Evolutionary conservation across 306 rosid genomes (phyloP).

Genomic region (Canavalia gladiata): DNA sequence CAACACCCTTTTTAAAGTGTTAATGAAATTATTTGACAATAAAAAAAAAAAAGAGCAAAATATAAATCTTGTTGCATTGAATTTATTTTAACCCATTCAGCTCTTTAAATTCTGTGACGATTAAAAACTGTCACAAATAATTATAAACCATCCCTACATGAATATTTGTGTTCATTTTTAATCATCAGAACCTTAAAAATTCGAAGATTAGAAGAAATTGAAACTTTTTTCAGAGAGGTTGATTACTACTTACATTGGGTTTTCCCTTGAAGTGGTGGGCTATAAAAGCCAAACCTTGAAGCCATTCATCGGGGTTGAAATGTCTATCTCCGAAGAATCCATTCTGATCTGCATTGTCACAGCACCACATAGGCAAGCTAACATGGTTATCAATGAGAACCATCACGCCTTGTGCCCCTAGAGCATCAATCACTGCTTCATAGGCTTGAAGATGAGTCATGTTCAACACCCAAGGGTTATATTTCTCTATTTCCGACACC

Average conservation of each 20-base stretch:
- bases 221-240: neutral
- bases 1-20: too few species aligned
- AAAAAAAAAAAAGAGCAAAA: too few species aligned
- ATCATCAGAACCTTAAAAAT: too few species aligned
- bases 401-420: conserved; percentile 44
- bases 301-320: conserved; percentile 54
- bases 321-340: conserved; percentile 59
- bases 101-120: too few species aligned
- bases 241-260: conserved; percentile 36
- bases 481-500: conserved; percentile 9
- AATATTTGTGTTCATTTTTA: too few species aligned
- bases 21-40: too few species aligned
- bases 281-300: conserved; percentile 47
- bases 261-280: conserved; percentile 48
- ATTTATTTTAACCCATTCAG: too few species aligned
- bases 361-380: conserved; percentile 56
- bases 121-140: too few species aligned
- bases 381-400: conserved; percentile 57
- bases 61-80: too few species aligned
- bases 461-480: conserved; percentile 50
- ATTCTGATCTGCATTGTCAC: conserved; percentile 46
- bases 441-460: conserved; percentile 54
- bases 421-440: conserved; percentile 49
- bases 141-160: too few species aligned
- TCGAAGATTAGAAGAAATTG: too few species aligned